These are phyloP conservation scores for Diaporthe sp. DNA, from an alignment of 2,329 filamentous ascomycete genomes.

Conservation along the genomic window DNA sequence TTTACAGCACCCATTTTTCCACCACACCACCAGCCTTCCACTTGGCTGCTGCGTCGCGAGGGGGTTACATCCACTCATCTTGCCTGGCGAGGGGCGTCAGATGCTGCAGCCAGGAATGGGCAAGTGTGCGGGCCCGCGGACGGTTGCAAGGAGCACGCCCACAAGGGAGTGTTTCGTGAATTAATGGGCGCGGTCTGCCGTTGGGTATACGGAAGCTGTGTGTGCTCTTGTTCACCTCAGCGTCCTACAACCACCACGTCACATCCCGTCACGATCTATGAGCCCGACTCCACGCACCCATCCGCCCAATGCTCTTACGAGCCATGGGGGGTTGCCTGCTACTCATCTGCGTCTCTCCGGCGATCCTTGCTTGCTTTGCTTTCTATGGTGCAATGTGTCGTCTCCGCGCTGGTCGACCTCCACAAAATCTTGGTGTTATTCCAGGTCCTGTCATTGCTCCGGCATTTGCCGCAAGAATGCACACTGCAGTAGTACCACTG, in stretches of 20 bases:
- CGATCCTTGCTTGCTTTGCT: neutral
- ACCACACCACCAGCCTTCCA: slow-evolving; percentile 2
- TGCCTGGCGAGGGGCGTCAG: neutral
- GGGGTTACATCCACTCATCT: slow-evolving; percentile 28
- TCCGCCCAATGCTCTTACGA: neutral
- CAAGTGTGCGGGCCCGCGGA: neutral
- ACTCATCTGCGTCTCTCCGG: neutral
- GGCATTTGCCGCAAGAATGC: slow-evolving; percentile 14
- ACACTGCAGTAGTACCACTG: neutral
- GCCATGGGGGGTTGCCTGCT: neutral
- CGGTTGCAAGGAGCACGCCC: neutral
- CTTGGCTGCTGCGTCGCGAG: slow-evolving; percentile 19
- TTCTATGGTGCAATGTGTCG: neutral
- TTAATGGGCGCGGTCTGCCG: neutral
- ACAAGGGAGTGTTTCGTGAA: slow-evolving; percentile 9
- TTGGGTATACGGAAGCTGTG: neutral
- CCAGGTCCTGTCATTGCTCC: neutral
- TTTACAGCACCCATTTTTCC: neutral
- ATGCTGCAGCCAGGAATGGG: slow-evolving; percentile 6
- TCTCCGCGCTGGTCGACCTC: neutral
- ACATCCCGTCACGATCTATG: slow-evolving; percentile 18
- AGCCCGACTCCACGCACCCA: neutral
- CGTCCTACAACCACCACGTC: slow-evolving; percentile 1
- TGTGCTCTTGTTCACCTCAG: neutral
- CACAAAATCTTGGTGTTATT: neutral